These are phyloP conservation scores for Moniliophthora roreri DNA, from an alignment of 1,284 basidiomycete genomes.

Conservation along the genomic window DNA sequence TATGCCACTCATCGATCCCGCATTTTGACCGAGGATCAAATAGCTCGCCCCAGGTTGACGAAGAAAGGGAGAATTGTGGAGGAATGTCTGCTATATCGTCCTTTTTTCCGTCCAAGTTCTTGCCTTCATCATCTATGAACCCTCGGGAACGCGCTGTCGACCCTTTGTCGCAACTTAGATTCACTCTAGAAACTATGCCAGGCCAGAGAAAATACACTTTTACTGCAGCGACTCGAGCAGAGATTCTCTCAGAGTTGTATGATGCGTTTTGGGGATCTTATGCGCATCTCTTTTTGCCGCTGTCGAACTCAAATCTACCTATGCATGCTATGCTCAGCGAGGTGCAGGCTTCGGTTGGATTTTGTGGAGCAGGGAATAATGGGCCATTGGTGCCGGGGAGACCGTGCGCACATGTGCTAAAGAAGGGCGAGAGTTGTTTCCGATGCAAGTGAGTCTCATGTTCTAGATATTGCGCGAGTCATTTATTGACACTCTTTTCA, in stretches of 20 bases:
- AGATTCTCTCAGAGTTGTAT: conserved; percentile 78
- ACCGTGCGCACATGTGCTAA: conserved; percentile 76
- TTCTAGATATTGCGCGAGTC: not conserved
- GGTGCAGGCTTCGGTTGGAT: conserved; percentile 57
- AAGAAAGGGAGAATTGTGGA: no score
- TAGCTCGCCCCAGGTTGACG: no score
- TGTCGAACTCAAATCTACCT: conserved; percentile 58
- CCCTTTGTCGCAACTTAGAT: conserved; percentile 67
- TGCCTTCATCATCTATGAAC: conserved; percentile 38
- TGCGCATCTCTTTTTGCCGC: conserved; percentile 66
- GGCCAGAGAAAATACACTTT: conserved; percentile 74
- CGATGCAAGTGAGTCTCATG: conserved; percentile 87
- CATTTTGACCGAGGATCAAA: no score
- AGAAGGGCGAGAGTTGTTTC: conserved; percentile 85
- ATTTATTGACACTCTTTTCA: conserved; percentile 27
- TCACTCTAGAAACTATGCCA: conserved; percentile 76
- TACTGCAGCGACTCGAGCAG: conserved; percentile 66
- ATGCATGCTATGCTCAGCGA: conserved; percentile 63
- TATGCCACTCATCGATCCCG: no score
- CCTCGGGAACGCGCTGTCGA: conserved; percentile 52
- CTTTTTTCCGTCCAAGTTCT: conserved; percentile 38
- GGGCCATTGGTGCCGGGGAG: conserved; percentile 61
- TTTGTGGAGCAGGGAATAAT: conserved; percentile 54
- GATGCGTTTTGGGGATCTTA: conserved; percentile 77
- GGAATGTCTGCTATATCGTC: conserved; percentile 35